Percentiles rank a stretch among this genome's conserved stretches.
Conservation (phyloP, 2,329 filamentous ascomycete genomes). For the Plenodomus biglobosus region DNA sequence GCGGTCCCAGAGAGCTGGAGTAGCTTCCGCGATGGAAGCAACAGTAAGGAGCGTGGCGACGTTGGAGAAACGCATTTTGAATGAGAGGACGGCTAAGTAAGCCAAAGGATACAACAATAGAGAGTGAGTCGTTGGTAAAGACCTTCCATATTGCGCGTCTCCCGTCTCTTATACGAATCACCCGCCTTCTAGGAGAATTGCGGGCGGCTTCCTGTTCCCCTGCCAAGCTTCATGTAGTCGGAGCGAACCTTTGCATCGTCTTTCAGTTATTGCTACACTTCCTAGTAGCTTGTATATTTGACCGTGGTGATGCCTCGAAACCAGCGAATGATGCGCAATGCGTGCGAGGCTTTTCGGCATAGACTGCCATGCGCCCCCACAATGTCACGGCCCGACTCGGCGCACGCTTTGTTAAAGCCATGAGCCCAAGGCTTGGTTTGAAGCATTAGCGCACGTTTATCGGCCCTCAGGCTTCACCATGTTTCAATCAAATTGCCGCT, state of each 20-base stretch:
- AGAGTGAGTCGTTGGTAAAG: constrained; percentile 1
- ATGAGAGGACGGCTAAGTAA: constrained; percentile 25
- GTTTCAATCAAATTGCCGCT: not conserved
- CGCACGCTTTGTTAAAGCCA: not conserved
- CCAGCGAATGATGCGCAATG: constrained; percentile 1
- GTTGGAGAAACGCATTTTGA: constrained; percentile 24
- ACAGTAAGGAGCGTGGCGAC: constrained; percentile 22
- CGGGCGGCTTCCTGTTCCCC: not conserved
- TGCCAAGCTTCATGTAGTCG: constrained; percentile 2
- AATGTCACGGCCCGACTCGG: not conserved
- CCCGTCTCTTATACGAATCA: constrained; percentile 1
- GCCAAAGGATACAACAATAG: constrained; percentile 10
- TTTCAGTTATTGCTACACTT: constrained; percentile 4
- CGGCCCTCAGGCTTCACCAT: not conserved
- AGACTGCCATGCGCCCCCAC: not conserved
- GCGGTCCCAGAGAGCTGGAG: constrained; percentile 8
- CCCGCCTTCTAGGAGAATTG: not conserved
- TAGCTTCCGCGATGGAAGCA: constrained; percentile 19
- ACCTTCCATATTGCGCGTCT: not conserved
- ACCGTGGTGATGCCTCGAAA: constrained; percentile 5
- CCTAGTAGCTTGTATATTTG: constrained; percentile 12
- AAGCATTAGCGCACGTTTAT: not conserved
- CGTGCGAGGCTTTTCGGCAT: not conserved
- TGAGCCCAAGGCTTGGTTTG: not conserved
- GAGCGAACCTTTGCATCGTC: not conserved